phyloP scores from a whole-genome alignment of 305 asterid species.

The Euphrasia arctica region DNA sequence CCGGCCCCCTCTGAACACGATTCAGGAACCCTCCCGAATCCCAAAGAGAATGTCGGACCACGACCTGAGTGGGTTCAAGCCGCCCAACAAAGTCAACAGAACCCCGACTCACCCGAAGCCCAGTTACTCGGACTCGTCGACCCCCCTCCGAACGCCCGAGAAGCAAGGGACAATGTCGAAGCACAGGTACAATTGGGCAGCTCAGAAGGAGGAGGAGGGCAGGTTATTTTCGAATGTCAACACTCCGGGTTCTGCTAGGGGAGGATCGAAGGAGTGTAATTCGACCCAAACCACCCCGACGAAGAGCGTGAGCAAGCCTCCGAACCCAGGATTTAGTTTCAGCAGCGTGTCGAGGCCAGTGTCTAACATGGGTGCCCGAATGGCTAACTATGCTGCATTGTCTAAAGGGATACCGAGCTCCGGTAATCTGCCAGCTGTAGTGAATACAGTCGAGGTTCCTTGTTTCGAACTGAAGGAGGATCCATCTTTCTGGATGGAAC shows the following conservation, averaged over 20 bases:
- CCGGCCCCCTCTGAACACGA: conserved; percentile 72
- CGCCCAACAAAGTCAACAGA: conserved; percentile 45
- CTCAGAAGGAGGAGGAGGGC: conserved; percentile 68
- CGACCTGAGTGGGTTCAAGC: conserved; percentile 42
- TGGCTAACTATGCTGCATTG: conserved; percentile 55
- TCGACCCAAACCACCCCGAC: conserved; percentile 84
- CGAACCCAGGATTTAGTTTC: conserved; percentile 49
- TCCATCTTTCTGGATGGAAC: conserved; percentile 94
- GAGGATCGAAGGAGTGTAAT: conserved; percentile 56
- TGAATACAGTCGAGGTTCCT: conserved; percentile 74
- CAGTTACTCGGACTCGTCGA: conserved; percentile 39
- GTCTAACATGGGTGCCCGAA: conserved; percentile 49
- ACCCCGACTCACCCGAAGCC: conserved; percentile 70
- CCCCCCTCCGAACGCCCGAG: conserved; percentile 68
- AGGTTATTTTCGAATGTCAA: conserved; percentile 36
- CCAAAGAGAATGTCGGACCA: conserved; percentile 46
- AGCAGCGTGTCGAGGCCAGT: conserved; percentile 67
- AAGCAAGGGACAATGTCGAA: conserved; percentile 46
- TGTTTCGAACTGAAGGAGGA: conserved; percentile 84
- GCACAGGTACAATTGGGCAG: conserved; percentile 59
- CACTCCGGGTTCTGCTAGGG: conserved; percentile 71
- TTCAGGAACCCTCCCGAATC: conserved; percentile 59
- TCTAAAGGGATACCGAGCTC: conserved; percentile 65
- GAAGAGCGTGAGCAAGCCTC: conserved; percentile 84
- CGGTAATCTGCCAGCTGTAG: conserved; percentile 42